Evolutionary conservation across 257 asterid genomes (phyloP).

Genomic region (Solanum phureja): DNA sequence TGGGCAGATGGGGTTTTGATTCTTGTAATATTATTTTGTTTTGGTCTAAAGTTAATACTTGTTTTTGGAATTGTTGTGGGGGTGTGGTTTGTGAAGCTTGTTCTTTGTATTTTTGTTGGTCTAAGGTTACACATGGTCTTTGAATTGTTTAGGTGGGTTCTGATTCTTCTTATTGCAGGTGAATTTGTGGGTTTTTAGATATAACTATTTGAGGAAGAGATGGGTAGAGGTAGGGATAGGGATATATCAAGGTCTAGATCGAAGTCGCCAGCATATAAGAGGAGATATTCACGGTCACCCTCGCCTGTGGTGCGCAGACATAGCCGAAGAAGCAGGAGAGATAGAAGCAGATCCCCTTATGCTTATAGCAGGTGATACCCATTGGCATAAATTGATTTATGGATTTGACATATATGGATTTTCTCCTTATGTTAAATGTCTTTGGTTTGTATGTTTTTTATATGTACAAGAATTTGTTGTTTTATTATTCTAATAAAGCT

Average conservation of each 20-base stretch:
- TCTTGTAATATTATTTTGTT: background rate
- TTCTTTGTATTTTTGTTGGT: background rate
- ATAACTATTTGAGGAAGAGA: conserved; percentile 14
- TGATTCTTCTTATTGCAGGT: conserved; percentile 16
- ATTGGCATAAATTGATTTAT: conserved; percentile 22
- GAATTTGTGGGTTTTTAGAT: background rate
- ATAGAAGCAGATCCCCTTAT: conserved; percentile 83
- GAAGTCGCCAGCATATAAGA: conserved; percentile 64
- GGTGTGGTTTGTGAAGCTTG: background rate
- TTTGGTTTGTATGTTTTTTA: background rate
- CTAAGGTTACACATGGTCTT: background rate
- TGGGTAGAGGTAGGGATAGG: conserved; percentile 72
- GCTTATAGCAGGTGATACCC: conserved; percentile 93
- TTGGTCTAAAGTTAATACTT: background rate
- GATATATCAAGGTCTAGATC: conserved; percentile 77
- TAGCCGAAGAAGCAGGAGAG: conserved; percentile 80
- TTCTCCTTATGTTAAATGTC: background rate
- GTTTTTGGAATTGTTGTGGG: background rate
- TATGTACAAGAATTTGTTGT: background rate
- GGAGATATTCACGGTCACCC: conserved; percentile 82
- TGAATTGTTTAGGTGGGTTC: background rate
- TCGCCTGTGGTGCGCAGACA: conserved; percentile 62
- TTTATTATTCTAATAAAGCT: conserved; percentile 5
- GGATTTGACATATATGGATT: background rate
- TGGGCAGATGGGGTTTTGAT: background rate